Base-by-base conservation (phyloP, 2,329 filamentous ascomycete genomes). In the Cryphonectria naterciae region DNA sequence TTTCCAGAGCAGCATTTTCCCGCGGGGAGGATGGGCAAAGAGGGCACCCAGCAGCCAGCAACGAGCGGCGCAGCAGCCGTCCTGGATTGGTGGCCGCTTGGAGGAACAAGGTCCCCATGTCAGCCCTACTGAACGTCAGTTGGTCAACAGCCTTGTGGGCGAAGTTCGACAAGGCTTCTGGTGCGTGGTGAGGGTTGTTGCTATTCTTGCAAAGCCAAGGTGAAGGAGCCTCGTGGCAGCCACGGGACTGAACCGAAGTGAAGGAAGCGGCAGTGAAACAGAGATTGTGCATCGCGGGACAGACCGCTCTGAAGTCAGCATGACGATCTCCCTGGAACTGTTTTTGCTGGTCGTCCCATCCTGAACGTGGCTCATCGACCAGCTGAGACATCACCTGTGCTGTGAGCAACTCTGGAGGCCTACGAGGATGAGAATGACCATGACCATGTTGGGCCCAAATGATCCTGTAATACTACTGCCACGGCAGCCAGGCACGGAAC, bases 101-200 rank as follows among this genome's bases (percentile, higher is more conserved):
- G 39, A 13, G 11, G 17, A 52, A 39, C 22, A 49, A n/a, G 46
- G 54, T 32, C 39, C 62, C 43, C 58, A 15, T 65, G 52, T 58
- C 62, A 69, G 62, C 68, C 56, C 56, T 61, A 61, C 58, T 61
- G 58, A 4, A n/a, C 58, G 32, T 22, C 58, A 37, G 58, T 61
- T 61, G 35, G 58, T n/a, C 62, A 60, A 69, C 68, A 69, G 62
- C 52, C 68, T 62, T 25, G 37, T 19, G 39, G 61, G 67, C 67
- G 37, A 39, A 60, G 61, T 52, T 52, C 46, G 39, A 66, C 25
- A 39, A 65, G 52, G 58, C 54, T 28, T 56, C 28, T 32, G 54
- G 25, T 58, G 15, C 28, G 25, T 19, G 25, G 28, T 32, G 13
- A 32, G 25, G 54, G 46, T 22, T 49, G 58, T 62, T 68, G 28